Evolutionary conservation across 2,329 filamentous ascomycete species (phyloP).

Genomic region (Penicillium corylophilum): DNA sequence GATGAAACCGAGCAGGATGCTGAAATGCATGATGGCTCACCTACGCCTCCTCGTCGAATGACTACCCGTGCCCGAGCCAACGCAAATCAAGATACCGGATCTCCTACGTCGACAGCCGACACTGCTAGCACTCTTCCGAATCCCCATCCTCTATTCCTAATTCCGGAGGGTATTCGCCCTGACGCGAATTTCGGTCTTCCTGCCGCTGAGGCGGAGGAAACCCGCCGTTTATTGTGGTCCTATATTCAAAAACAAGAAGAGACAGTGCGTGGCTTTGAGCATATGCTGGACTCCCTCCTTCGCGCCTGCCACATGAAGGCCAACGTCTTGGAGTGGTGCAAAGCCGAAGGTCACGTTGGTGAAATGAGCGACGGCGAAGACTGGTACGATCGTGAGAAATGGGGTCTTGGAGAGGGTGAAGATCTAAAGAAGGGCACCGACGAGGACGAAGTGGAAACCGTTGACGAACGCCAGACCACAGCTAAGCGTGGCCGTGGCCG

Average conservation of each 20-base stretch:
- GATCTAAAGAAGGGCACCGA: conserved; percentile 61
- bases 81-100: conserved; percentile 30
- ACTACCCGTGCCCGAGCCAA: conserved; percentile 47
- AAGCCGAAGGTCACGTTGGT: conserved; percentile 62
- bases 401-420: conserved; percentile 55
- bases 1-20: conserved; percentile 30
- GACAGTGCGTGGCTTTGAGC: conserved; percentile 56
- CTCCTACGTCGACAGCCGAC: conserved; percentile 29
- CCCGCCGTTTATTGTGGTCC: conserved; percentile 58
- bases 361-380: conserved; percentile 69
- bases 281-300: conserved; percentile 57
- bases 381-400: conserved; percentile 64
- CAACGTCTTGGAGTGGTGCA: conserved; percentile 60
- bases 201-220: conserved; percentile 60
- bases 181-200: conserved; percentile 59
- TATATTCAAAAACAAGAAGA: conserved; percentile 68
- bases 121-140: conserved; percentile 35
- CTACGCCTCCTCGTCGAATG: conserved; percentile 46
- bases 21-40: conserved; percentile 36
- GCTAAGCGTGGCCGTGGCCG: conserved; percentile 42
- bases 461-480: conserved; percentile 40
- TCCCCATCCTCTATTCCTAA: conserved; percentile 58
- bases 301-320: conserved; percentile 60
- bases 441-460: conserved; percentile 59
- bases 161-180: conserved; percentile 51